Conservation (phyloP, 2,329 filamentous ascomycete genomes). For the Clonostachys rosea region DNA sequence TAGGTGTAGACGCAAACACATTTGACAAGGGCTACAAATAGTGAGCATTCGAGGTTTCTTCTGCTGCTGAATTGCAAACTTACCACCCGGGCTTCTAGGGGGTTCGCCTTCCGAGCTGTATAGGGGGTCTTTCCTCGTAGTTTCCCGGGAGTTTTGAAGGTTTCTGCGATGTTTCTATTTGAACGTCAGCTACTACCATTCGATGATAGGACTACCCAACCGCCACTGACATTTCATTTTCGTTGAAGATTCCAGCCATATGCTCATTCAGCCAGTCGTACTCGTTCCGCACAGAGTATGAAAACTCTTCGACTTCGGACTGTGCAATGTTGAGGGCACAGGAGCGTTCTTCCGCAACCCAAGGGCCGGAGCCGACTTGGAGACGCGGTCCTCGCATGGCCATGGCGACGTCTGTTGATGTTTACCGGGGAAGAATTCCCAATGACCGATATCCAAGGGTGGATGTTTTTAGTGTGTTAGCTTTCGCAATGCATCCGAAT, state of each 20-base stretch:
- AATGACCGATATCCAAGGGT: neutral
- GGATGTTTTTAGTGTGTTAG: neutral
- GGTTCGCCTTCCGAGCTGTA: slow-evolving; percentile 58
- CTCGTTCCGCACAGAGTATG: slow-evolving; percentile 88
- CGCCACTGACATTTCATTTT: slow-evolving; percentile 68
- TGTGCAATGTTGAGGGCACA: slow-evolving; percentile 72
- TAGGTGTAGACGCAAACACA: slow-evolving; percentile 51
- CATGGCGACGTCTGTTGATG: slow-evolving; percentile 18
- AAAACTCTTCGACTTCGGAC: slow-evolving; percentile 87
- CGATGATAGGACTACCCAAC: neutral
- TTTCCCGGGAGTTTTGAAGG: slow-evolving; percentile 93
- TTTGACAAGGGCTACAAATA: slow-evolving; percentile 50
- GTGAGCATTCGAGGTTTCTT: slow-evolving; percentile 15
- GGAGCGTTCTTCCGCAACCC: slow-evolving; percentile 80
- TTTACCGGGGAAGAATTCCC: slow-evolving; percentile 6
- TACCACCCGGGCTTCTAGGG: slow-evolving; percentile 59
- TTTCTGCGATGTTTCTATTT: slow-evolving; percentile 78
- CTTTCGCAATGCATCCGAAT: neutral
- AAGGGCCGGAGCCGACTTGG: slow-evolving; percentile 76
- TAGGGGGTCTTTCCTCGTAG: slow-evolving; percentile 77
- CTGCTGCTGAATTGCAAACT: slow-evolving; percentile 19
- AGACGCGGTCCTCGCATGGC: slow-evolving; percentile 53
- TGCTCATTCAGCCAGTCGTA: slow-evolving; percentile 98
- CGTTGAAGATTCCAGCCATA: slow-evolving; percentile 89
- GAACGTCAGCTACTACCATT: slow-evolving; percentile 15